phyloP scores from a whole-genome alignment of 2,329 filamentous ascomycete species.

The Ceratocystis cacaofunesta region DNA sequence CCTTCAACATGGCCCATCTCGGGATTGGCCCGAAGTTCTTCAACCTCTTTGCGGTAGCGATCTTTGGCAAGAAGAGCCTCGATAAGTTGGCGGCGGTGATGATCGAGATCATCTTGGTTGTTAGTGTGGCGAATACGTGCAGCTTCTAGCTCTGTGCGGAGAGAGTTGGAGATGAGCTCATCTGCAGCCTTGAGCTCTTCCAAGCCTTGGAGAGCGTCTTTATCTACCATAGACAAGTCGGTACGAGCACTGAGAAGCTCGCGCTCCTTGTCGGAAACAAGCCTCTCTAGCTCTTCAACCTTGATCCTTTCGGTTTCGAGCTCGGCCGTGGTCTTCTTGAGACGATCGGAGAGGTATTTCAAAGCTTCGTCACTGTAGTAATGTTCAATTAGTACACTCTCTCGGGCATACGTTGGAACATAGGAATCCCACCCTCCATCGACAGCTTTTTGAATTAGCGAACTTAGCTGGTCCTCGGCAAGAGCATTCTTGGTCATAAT shows the following conservation, averaged over 20 bases:
- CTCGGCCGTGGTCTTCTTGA: constrained; percentile 32
- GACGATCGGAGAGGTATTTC: constrained; percentile 25
- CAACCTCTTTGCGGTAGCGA: constrained; percentile 39
- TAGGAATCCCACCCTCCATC: constrained; percentile 39
- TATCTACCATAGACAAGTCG: constrained; percentile 39
- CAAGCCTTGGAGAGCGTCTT: constrained; percentile 39
- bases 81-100: constrained; percentile 45
- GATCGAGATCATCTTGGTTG: constrained; percentile 37
- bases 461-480: constrained; percentile 41
- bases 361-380: constrained; percentile 20
- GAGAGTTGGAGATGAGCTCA: constrained; percentile 41
- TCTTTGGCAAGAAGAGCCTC: constrained; percentile 46
- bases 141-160: constrained; percentile 42
- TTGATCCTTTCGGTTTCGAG: constrained; percentile 32
- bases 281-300: constrained; percentile 32
- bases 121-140: constrained; percentile 37
- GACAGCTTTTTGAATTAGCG: constrained; percentile 36
- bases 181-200: constrained; percentile 45
- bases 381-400: constrained; percentile 1
- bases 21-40: constrained; percentile 28
- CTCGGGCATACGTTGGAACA: background rate
- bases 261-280: constrained; percentile 39
- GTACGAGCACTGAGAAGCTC: constrained; percentile 38
- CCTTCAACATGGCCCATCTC: constrained; percentile 24
- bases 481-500: constrained; percentile 44